phyloP scores from a whole-genome alignment of 805 yeast species.

The Ogataea trehaloabstinens region DNA sequence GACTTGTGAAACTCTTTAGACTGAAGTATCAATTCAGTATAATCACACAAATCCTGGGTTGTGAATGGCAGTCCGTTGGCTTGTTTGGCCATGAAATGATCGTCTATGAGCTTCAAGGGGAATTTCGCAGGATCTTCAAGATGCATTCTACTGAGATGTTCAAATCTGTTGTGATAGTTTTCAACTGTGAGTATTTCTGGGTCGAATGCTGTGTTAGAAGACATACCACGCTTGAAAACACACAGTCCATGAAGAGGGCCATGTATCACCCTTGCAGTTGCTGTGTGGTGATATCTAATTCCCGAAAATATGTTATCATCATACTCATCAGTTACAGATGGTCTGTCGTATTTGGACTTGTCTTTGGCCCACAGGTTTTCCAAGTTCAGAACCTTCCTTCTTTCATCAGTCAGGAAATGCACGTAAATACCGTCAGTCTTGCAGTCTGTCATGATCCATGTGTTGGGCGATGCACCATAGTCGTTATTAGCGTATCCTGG shows the following conservation, averaged over 20 bases:
- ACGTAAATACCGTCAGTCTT: constrained; percentile 59
- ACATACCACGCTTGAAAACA: neutral
- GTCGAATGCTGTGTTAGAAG: constrained; percentile 8
- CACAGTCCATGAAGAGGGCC: neutral
- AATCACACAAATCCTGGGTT: constrained; percentile 18
- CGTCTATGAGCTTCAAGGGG: constrained; percentile 19
- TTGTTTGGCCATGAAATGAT: constrained; percentile 29
- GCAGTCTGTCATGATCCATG: constrained; percentile 83
- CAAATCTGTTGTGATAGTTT: constrained; percentile 19
- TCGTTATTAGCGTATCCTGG: constrained; percentile 52
- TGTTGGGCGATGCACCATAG: constrained; percentile 57
- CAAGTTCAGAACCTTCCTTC: constrained; percentile 66
- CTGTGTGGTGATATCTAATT: constrained; percentile 44
- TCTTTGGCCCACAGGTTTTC: constrained; percentile 58
- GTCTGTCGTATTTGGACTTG: constrained; percentile 11
- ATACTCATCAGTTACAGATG: constrained; percentile 13
- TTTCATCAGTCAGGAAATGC: constrained; percentile 69
- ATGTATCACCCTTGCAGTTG: neutral
- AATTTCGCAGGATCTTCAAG: constrained; percentile 15
- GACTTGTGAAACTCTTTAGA: constrained; percentile 28
- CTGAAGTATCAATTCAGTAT: constrained; percentile 22
- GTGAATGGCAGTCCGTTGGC: constrained; percentile 27
- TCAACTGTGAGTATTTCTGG: constrained; percentile 10
- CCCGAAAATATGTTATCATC: constrained; percentile 45
- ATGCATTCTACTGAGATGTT: constrained; percentile 18